Conservation (phyloP, 2,329 filamentous ascomycete genomes). For the Pezicula rhizophila region DNA sequence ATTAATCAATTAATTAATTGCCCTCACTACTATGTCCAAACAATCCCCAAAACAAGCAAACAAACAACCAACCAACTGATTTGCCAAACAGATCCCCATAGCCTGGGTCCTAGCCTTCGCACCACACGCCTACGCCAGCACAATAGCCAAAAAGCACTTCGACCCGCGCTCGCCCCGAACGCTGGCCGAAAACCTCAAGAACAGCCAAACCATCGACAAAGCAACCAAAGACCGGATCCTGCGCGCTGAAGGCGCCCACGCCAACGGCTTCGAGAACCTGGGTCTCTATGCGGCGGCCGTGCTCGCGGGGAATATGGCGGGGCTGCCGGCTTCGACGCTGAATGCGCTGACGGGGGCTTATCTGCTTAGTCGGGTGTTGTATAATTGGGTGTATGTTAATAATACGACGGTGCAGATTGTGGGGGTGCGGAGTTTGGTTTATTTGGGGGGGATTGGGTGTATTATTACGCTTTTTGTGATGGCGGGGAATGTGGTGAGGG, state of each 20-base stretch:
- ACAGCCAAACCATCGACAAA: constrained; percentile 26
- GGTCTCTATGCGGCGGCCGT: constrained; percentile 32
- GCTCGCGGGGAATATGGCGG: constrained; percentile 31
- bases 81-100: constrained; percentile 15
- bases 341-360: constrained; percentile 16
- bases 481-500: constrained; percentile 15
- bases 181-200: constrained; percentile 19
- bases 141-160: constrained; percentile 15
- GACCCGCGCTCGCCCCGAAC: constrained; percentile 26
- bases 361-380: constrained; percentile 13
- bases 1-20: too few species aligned
- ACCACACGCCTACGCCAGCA: constrained; percentile 28
- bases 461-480: constrained; percentile 18
- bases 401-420: constrained; percentile 8
- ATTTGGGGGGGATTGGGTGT: constrained; percentile 11
- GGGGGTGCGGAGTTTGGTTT: constrained; percentile 10
- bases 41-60: too few species aligned
- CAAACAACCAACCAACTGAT: too few species aligned
- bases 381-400: constrained; percentile 20
- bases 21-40: too few species aligned
- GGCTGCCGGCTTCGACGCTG: constrained; percentile 17
- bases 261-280: constrained; percentile 34
- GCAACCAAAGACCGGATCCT: constrained; percentile 28
- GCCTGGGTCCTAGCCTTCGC: constrained; percentile 28
- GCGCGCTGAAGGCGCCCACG: constrained; percentile 31